A percentile compares a stretch with the other conserved stretches of the same genome.
Conservation (phyloP, 106 monocot species). For the Dendrobium nobile region DNA sequence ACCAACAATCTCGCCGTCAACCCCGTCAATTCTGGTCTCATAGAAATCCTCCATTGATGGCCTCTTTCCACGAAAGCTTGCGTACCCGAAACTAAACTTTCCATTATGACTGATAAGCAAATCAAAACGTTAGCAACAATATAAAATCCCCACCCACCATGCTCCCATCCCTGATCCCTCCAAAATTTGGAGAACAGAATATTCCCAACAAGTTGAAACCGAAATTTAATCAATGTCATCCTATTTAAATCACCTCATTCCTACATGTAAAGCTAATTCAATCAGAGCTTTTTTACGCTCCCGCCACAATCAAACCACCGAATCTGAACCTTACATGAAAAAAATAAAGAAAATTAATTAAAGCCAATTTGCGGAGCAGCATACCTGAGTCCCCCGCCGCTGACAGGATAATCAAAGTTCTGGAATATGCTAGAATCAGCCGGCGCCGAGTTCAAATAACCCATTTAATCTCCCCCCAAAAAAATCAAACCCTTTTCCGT, state of each 20-base stretch:
- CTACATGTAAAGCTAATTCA: neutral
- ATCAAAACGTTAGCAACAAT: neutral
- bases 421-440: neutral
- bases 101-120: slow-evolving; percentile 28
- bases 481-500: neutral
- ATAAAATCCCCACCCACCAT: neutral
- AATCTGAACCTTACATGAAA: neutral
- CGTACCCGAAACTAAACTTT: slow-evolving; percentile 57
- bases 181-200: neutral
- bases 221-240: neutral
- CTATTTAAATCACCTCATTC: neutral
- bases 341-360: neutral
- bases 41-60: slow-evolving; percentile 61
- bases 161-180: neutral
- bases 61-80: slow-evolving; percentile 48
- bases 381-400: slow-evolving; percentile 21
- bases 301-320: neutral
- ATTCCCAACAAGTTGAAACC: slow-evolving; percentile 1
- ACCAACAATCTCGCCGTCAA: slow-evolving; percentile 48
- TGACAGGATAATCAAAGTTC: slow-evolving; percentile 7
- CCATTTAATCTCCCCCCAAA: neutral
- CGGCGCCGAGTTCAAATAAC: neutral
- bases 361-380: neutral
- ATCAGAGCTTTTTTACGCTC: slow-evolving; percentile 1
- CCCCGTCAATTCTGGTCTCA: slow-evolving; percentile 40